Evolutionary conservation across 2,329 filamentous ascomycete genomes (phyloP), one percentile per base, ranked within the genome.

Genomic region (Trichoderma arundinaceum): DNA sequence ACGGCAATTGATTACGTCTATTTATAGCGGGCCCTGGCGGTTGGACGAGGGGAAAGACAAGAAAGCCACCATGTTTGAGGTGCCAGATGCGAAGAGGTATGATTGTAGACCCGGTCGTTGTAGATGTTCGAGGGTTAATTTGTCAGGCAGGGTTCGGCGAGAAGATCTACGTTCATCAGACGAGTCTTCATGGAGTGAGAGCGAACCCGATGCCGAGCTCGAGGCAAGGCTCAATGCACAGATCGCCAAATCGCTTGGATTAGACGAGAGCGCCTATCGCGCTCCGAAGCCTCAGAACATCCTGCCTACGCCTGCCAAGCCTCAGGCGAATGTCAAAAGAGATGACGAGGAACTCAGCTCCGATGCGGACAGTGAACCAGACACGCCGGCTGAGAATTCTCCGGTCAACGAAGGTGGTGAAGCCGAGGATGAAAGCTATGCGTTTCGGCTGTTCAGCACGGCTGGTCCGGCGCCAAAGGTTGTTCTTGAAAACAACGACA

Each of bases 401-500:
- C 15, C 52, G 9, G 15, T 13, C 43, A 68, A 66, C 7, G 71
- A 76, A 13, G 75, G 71, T 7, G 70, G 69, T 7, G 71, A 75
- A 10, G 73, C 71, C 22, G 65, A 69, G 3, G 69, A 68, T 9
- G 68, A 72, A 7, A 70, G 64, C 17, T 78, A 81, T 54, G 80
- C 83, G 62, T 89, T 89, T 72, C 80, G 84, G 8, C 80, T 89
- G 33, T 89, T 89, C 72, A 81, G 81, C 68, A 78, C 79, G 51
- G 76, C 81, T 17, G 76, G 75, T 5, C 75, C 79, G 2, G 74
- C 77, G 1, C 78, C 80, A 59, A 87, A 82, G 66, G 80, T 89
- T 17, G 74, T 87, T 2, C 77, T 89, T 17, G 76, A 79, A 19
- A 76, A 80, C 43, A 78, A 82, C 32, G 75, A 77, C 1, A 77